These are phyloP conservation scores for Neoboletus subvelutipes DNA, from an alignment of 768 basidiomycete genomes.

Conservation along the genomic window DNA sequence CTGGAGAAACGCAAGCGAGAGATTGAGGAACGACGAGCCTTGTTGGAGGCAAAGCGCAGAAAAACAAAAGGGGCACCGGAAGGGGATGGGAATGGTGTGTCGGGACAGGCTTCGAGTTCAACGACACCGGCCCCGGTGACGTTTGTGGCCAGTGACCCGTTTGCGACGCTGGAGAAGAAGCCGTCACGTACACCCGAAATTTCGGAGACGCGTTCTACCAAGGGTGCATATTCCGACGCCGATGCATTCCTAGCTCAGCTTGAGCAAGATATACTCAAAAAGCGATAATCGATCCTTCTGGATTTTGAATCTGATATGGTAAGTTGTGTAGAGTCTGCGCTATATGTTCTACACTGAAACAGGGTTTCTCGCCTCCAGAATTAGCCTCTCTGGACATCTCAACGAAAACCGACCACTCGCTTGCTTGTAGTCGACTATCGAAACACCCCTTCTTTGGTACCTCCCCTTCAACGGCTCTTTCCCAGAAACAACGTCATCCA, in stretches of 20 bases:
- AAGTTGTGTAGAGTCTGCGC: not conserved
- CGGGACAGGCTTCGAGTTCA: not conserved
- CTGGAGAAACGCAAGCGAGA: conserved; percentile 72
- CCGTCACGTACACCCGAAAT: conserved; percentile 24
- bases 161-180: conserved; percentile 47
- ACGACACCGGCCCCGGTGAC: not conserved
- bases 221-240: conserved; percentile 33
- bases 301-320: not conserved
- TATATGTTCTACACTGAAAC: conserved; percentile 1
- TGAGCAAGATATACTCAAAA: conserved; percentile 55
- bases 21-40: conserved; percentile 58
- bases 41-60: conserved; percentile 66
- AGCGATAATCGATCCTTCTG: not conserved
- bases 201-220: conserved; percentile 27
- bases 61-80: conserved; percentile 40
- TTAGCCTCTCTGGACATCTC: conserved; percentile 48
- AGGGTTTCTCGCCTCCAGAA: conserved; percentile 37
- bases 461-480: conserved; percentile 37
- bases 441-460: conserved; percentile 36
- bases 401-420: conserved; percentile 43
- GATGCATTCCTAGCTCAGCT: conserved; percentile 68
- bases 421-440: conserved; percentile 45
- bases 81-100: conserved; percentile 3
- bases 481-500: conserved; percentile 46
- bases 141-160: conserved; percentile 42